A percentile compares a stretch with the other conserved stretches of the same genome.
Conservation (phyloP, 73 alveolate genomes). For the Tetrahymena malaccensis region DNA sequence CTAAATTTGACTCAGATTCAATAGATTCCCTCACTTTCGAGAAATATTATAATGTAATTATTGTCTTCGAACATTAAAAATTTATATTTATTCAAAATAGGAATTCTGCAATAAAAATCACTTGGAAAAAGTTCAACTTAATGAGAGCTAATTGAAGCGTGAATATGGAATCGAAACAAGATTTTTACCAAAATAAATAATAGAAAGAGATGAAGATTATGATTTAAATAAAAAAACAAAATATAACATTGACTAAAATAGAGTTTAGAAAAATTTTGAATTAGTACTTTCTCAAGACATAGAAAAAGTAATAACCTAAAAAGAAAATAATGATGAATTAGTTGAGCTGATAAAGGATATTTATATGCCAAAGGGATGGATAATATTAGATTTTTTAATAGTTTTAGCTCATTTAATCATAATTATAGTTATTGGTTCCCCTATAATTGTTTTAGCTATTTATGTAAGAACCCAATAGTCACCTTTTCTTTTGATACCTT, state of each 20-base stretch:
- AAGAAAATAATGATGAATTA: not conserved
- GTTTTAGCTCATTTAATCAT: conserved; percentile 24
- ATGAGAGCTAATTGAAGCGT: conserved; percentile 9
- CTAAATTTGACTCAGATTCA: conserved; percentile 20
- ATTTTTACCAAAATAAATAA: conserved; percentile 15
- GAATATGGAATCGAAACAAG: conserved; percentile 8
- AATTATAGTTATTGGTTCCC: not conserved
- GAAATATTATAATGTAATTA: not conserved
- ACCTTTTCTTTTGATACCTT: conserved; percentile 9
- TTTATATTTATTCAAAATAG: not conserved
- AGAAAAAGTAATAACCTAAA: not conserved
- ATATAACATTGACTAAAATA: not conserved
- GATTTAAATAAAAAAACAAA: not conserved
- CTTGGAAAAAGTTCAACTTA: not conserved
- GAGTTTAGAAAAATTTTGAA: not conserved
- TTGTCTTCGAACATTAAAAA: too few species aligned
- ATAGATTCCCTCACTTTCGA: conserved; percentile 16
- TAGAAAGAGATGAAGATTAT: conserved; percentile 28
- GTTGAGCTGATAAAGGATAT: conserved; percentile 6
- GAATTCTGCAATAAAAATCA: conserved; percentile 25
- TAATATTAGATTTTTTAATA: conserved; percentile 9
- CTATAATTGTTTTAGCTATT: conserved; percentile 2
- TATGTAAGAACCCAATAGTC: conserved; percentile 13
- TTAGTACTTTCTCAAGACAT: not conserved
- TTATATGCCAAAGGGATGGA: conserved; percentile 15